A percentile compares a stretch with the other conserved stretches of the same genome.
Evolutionary conservation across 176 grass and related monocot genomes (phyloP).

Genomic region (Puccinellia tenuiflora): DNA sequence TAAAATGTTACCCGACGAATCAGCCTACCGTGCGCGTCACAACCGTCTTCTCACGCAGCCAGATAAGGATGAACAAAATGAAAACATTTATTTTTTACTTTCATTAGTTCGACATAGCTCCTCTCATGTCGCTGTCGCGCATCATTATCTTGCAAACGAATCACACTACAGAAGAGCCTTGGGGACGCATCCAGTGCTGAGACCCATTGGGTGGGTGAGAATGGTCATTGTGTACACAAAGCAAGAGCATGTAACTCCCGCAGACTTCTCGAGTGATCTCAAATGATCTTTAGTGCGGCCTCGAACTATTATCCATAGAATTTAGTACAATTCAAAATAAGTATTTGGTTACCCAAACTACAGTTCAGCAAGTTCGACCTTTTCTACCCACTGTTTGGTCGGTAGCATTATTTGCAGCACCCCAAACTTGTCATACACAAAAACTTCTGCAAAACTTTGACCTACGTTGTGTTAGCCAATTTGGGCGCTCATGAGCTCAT

Average conservation of each 20-base stretch:
- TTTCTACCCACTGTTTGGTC: neutral
- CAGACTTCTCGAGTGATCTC: neutral
- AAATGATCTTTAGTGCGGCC: neutral
- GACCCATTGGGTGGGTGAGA: too few relatives aligned
- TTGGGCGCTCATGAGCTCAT: neutral
- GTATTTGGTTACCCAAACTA: neutral
- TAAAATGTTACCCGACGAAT: neutral
- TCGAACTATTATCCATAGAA: neutral
- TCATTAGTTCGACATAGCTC: neutral
- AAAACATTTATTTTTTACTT: neutral
- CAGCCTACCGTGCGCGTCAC: neutral
- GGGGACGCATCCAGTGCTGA: neutral
- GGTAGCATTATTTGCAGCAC: neutral
- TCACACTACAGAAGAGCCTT: neutral
- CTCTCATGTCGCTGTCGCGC: neutral
- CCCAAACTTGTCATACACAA: neutral
- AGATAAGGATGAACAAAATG: slow-evolving; percentile 15
- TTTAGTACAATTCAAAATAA: neutral
- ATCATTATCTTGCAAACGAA: neutral
- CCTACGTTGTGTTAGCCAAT: neutral
- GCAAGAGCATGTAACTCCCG: neutral
- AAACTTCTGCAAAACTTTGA: neutral
- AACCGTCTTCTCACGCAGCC: neutral
- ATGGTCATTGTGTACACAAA: neutral
- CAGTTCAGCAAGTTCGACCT: neutral